Evolutionary conservation across 164 flowering plant genomes (phyloP).

Genomic region (Tetracentron sinense): DNA sequence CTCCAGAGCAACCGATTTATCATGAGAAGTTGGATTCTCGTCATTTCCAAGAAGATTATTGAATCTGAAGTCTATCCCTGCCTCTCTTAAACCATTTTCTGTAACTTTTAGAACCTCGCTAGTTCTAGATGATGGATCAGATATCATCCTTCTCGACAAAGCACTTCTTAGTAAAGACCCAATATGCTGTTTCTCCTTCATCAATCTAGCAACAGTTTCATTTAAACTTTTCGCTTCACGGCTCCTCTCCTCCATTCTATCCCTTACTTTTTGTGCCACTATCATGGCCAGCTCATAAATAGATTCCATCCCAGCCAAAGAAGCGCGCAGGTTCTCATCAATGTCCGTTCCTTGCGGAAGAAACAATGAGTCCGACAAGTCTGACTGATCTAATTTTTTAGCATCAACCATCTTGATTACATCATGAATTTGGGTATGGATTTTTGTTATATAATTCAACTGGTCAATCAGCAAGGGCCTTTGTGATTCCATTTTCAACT

Average conservation of each 20-base stretch:
- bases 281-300: conserved; percentile 49
- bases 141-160: conserved; percentile 53
- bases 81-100: conserved; percentile 76
- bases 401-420: conserved; percentile 62
- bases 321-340: conserved; percentile 80
- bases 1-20: conserved; percentile 27
- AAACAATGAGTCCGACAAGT: conserved; percentile 68
- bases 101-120: conserved; percentile 67
- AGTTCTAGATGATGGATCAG: conserved; percentile 49
- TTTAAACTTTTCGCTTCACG: conserved; percentile 52
- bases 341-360: conserved; percentile 72
- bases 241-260: conserved; percentile 45
- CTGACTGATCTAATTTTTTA: conserved; percentile 47
- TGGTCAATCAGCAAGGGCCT: conserved; percentile 71
- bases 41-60: conserved; percentile 36
- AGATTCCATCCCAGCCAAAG: conserved; percentile 72
- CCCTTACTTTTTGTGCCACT: conserved; percentile 48
- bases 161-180: conserved; percentile 86
- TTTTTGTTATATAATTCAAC: conserved; percentile 53
- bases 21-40: conserved; percentile 22
- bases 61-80: conserved; percentile 68
- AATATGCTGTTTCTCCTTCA: conserved; percentile 82
- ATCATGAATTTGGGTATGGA: conserved; percentile 56
- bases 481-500: conserved; percentile 53
- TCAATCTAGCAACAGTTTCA: conserved; percentile 56